These are phyloP conservation scores for Miscanthus lutarioriparius DNA, from an alignment of 176 grass and related monocot genomes.

Conservation along the genomic window DNA sequence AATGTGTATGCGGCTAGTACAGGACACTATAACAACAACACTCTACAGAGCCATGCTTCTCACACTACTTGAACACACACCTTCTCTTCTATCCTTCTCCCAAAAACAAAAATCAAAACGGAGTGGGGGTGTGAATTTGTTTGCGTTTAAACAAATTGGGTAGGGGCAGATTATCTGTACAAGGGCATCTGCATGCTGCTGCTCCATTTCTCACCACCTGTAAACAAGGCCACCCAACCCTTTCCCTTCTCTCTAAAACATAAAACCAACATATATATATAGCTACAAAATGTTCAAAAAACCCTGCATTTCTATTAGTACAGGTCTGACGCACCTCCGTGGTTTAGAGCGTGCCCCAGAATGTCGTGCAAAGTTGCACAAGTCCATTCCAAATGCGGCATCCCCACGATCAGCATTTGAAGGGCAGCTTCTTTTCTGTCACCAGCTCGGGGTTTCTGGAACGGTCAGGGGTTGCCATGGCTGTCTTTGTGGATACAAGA, in stretches of 20 bases:
- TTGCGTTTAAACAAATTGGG: constrained; percentile 32
- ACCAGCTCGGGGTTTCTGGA: neutral
- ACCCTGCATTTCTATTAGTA: constrained; percentile 22
- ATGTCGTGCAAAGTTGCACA: neutral
- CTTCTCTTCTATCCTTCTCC: constrained; percentile 32
- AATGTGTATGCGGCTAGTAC: neutral
- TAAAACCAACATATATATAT: constrained; percentile 45
- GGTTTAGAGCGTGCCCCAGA: neutral
- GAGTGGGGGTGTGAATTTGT: neutral
- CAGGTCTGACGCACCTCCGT: neutral
- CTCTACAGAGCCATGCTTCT: constrained; percentile 4
- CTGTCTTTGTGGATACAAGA: neutral
- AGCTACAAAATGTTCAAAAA: constrained; percentile 40
- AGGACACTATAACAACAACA: constrained; percentile 30
- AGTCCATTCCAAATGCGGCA: neutral
- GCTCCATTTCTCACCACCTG: constrained; percentile 19
- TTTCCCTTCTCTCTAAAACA: constrained; percentile 35
- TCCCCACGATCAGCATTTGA: neutral
- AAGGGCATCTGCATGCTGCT: constrained; percentile 44
- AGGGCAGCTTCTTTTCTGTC: neutral
- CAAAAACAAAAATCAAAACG: neutral
- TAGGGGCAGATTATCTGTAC: constrained; percentile 47
- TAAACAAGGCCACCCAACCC: constrained; percentile 38
- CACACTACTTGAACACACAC: constrained; percentile 45
- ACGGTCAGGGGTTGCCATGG: neutral